Base-by-base conservation (phyloP, 2,329 filamentous ascomycete genomes). In the Colletotrichum simmondsii region DNA sequence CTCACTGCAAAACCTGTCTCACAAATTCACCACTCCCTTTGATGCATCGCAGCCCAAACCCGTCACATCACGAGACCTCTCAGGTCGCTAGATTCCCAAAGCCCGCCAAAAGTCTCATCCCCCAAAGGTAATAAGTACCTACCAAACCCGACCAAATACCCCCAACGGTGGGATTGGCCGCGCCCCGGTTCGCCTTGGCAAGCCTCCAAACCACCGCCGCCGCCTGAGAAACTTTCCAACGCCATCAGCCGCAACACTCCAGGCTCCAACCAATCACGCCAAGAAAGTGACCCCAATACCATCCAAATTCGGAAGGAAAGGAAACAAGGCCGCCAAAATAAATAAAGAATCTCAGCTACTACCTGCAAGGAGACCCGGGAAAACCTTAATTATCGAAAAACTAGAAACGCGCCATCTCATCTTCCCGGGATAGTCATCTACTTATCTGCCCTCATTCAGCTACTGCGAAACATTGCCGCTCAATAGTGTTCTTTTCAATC, bases 191-290 rank as follows among this genome's bases (percentile, higher is more conserved):
- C 4, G 46, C 24, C 61, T 65, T 46, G 62, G 62, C 30, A 14
- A n/a, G 30, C 53, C 14, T 37, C 35, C 65, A 5, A 28, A 30
- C 24, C 49, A 24, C 52, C 22, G 5, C 24, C 61, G 61, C 61
- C 28, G 5, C n/a, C 28, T 7, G 6, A 16, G 16, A 16, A 16
- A 6, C 42, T 49, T 35, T 35, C 7, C 42, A 49, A 49, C 42
- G 42, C 42, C 42, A 49, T 49, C 42, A 35, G 42, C 42, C 42
- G 42, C 8, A 19, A 10, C 19, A 49, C 46, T n/a, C 37, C 30
- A 11, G 7, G 30, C 30, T 32, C n/a, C 42, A n/a, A 30, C 19
- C 70, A 70, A 72, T 72, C 70, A 69, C 70, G 65, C 70, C 70
- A 60, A 72, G 70, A 37, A 32, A 64, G 32, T 26, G 30, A 54